phyloP scores from a whole-genome alignment of 306 rosid genomes.

The Fagus crenata region DNA sequence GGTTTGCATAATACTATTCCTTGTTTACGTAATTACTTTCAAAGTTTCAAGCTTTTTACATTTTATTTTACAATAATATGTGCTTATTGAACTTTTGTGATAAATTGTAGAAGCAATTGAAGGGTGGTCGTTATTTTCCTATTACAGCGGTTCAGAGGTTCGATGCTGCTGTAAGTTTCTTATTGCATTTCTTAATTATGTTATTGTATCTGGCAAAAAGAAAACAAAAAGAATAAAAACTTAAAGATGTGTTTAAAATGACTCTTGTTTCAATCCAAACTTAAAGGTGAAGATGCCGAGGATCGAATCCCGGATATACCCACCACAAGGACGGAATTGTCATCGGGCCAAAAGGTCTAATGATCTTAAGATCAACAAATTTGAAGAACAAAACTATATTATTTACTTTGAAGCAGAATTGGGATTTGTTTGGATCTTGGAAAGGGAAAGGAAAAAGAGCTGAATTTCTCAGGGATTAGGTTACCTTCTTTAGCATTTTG shows the following conservation, averaged over 20 bases:
- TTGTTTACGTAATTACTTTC: neutral
- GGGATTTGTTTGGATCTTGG: constrained; percentile 1
- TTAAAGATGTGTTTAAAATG: neutral
- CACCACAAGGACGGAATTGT: no score
- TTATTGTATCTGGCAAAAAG: neutral
- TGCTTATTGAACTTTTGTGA: constrained; percentile 29
- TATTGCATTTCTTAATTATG: constrained; percentile 5
- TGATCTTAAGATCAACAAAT: constrained; percentile 1
- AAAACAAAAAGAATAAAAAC: neutral
- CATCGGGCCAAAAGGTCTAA: neutral
- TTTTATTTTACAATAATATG: neutral
- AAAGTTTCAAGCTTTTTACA: no score
- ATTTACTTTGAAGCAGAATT: neutral
- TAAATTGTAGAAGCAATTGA: constrained; percentile 62
- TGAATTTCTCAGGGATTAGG: neutral
- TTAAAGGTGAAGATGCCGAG: no score
- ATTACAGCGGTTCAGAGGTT: constrained; percentile 90
- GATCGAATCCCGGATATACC: no score
- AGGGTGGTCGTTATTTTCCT: constrained; percentile 79
- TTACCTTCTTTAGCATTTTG: neutral
- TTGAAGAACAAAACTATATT: neutral
- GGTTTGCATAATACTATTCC: constrained; percentile 41
- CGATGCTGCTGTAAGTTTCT: constrained; percentile 79
- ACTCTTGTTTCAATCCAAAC: neutral
- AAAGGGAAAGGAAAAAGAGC: neutral